Percentiles rank a stretch among this genome's conserved stretches.
These are phyloP conservation scores for Vicia sativa DNA, from an alignment of 306 rosid species.

Conservation along the genomic window DNA sequence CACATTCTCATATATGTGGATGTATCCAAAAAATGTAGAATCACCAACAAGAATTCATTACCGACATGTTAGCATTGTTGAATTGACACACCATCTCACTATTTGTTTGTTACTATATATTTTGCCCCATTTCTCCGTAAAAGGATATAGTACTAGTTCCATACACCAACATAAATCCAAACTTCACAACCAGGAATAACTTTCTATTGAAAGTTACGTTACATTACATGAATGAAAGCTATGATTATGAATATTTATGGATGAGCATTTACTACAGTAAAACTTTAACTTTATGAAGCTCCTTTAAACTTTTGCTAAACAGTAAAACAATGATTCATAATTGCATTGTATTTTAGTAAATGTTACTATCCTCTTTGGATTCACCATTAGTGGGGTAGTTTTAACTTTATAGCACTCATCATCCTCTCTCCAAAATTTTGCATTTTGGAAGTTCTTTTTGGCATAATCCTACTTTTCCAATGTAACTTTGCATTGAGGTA, in stretches of 20 bases:
- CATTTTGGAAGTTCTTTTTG: conserved; percentile 29
- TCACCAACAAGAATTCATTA: conserved; percentile 40
- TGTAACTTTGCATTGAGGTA: conserved; percentile 6
- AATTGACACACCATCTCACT: conserved; percentile 42
- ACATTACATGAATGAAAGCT: conserved; percentile 7
- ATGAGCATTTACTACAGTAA: too few species aligned
- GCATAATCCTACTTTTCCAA: conserved; percentile 32
- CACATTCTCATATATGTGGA: neutral
- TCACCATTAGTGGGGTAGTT: neutral
- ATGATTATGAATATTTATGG: too few species aligned
- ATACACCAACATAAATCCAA: conserved; percentile 23
- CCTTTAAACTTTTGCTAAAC: neutral
- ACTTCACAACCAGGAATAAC: conserved; percentile 1
- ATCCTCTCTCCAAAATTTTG: conserved; percentile 8
- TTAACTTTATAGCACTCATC: conserved; percentile 4
- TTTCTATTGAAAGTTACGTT: conserved; percentile 26
- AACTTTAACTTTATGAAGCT: neutral
- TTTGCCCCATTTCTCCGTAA: neutral
- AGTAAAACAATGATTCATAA: conserved; percentile 4
- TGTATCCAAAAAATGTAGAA: conserved; percentile 23
- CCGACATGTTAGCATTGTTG: conserved; percentile 32
- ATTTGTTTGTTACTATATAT: conserved; percentile 28
- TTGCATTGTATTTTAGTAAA: neutral
- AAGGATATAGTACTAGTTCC: conserved; percentile 18
- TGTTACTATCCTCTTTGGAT: neutral